phyloP scores from a whole-genome alignment of 177 flowering plant species.

The Vitis hybrid region DNA sequence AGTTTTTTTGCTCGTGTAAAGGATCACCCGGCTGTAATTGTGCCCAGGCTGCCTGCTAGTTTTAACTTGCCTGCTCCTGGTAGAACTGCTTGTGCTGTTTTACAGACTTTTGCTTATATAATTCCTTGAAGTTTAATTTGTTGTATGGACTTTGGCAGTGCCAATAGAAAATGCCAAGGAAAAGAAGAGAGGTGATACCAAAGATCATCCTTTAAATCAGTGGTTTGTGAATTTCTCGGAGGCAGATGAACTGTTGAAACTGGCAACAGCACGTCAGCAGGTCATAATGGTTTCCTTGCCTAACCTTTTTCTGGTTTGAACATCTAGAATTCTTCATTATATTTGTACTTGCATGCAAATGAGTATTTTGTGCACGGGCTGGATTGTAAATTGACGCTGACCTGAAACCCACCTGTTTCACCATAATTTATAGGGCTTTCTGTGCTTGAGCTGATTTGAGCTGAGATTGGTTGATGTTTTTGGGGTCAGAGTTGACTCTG shows the following conservation, averaged over 20 bases:
- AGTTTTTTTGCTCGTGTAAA: slow-evolving; percentile 69
- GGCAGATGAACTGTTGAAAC: slow-evolving; percentile 85
- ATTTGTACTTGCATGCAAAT: neutral
- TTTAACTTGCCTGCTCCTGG: slow-evolving; percentile 54
- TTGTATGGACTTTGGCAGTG: slow-evolving; percentile 28
- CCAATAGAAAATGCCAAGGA: slow-evolving; percentile 34
- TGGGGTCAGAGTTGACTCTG: too few species aligned
- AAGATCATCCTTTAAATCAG: slow-evolving; percentile 58
- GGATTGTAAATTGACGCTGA: neutral
- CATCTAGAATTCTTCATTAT: neutral
- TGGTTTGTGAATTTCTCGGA: slow-evolving; percentile 88
- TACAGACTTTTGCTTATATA: neutral
- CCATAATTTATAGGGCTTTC: too few species aligned
- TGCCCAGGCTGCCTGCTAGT: slow-evolving; percentile 68
- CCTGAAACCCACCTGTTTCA: neutral
- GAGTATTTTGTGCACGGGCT: neutral
- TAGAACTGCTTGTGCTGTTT: slow-evolving; percentile 12
- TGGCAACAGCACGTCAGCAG: slow-evolving; percentile 91
- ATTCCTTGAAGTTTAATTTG: neutral
- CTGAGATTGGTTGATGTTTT: too few species aligned
- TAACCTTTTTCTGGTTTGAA: slow-evolving; percentile 1
- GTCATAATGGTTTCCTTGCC: slow-evolving; percentile 28
- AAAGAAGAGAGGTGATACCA: slow-evolving; percentile 61
- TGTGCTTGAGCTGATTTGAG: too few species aligned
- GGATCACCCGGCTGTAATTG: slow-evolving; percentile 70